Percentiles rank a stretch among this genome's conserved stretches.
phyloP scores from a whole-genome alignment of 2,329 filamentous ascomycete species.

The Aspergillus fumigatiaffinis region DNA sequence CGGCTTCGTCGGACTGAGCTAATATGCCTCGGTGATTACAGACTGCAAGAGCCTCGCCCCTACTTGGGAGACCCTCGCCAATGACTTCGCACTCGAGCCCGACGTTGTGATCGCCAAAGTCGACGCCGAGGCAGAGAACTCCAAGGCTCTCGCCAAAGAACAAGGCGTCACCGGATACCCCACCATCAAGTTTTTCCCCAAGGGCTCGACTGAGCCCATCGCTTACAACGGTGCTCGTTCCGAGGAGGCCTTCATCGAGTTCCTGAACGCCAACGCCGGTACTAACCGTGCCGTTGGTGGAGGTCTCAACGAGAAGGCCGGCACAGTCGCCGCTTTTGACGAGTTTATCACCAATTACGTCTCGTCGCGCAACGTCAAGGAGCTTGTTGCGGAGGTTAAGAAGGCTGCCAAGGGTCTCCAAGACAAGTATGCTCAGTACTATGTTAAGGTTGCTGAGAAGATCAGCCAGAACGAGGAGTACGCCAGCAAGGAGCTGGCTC shows the following conservation, averaged over 20 bases:
- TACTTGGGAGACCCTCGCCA: conserved; percentile 80
- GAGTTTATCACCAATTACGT: conserved; percentile 67
- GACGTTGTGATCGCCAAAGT: conserved; percentile 89
- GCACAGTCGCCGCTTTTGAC: conserved; percentile 78
- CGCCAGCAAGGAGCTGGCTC: conserved; percentile 77
- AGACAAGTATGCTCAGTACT: conserved; percentile 89
- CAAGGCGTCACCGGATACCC: conserved; percentile 84
- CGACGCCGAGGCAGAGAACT: conserved; percentile 82
- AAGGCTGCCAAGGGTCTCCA: conserved; percentile 65
- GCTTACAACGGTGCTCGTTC: conserved; percentile 71
- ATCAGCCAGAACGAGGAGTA: conserved; percentile 71
- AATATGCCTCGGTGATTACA: conserved; percentile 38
- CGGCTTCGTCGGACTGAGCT: conserved; percentile 3
- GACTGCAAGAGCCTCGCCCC: conserved; percentile 97
- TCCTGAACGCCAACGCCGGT: conserved; percentile 83
- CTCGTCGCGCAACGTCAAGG: conserved; percentile 58
- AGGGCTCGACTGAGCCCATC: conserved; percentile 69
- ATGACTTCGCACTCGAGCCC: conserved; percentile 72
- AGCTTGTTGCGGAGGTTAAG: conserved; percentile 67
- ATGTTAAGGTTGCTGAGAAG: conserved; percentile 87
- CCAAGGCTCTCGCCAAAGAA: conserved; percentile 71
- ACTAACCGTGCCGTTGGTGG: conserved; percentile 82
- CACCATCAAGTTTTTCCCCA: conserved; percentile 96
- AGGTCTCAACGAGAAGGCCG: conserved; percentile 71
- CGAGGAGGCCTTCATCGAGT: conserved; percentile 72